Evolutionary conservation across 2,329 filamentous ascomycete species (phyloP).

Genomic region (Tolypocladium ovalisporum): DNA sequence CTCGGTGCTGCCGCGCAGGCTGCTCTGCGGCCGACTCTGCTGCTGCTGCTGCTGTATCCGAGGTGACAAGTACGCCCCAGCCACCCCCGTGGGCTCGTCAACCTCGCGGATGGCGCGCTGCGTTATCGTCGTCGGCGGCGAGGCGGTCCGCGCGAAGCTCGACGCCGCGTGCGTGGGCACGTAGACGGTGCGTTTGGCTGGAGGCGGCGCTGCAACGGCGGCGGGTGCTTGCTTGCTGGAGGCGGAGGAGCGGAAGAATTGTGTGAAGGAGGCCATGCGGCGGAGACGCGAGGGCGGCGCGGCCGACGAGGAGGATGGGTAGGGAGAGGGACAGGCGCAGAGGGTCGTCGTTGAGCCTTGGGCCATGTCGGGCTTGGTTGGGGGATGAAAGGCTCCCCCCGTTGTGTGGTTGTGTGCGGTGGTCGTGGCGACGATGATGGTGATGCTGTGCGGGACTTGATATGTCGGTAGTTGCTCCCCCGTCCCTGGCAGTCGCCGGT

Average conservation of each 20-base stretch:
- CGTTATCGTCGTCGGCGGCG: constrained; percentile 8
- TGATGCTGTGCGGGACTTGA: neutral
- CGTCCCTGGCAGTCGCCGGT: neutral
- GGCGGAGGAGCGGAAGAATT: constrained; percentile 1
- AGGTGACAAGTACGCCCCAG: neutral
- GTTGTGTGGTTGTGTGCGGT: neutral
- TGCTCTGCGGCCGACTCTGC: neutral
- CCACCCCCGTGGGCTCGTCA: constrained; percentile 3
- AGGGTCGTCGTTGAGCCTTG: neutral
- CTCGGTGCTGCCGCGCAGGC: neutral
- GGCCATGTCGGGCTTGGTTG: neutral
- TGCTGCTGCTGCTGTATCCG: neutral
- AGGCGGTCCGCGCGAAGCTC: constrained; percentile 13
- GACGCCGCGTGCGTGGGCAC: constrained; percentile 18
- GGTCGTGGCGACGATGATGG: neutral
- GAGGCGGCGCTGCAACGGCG: neutral
- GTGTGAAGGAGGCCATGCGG: constrained; percentile 3
- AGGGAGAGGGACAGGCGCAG: neutral
- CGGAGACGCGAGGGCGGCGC: neutral
- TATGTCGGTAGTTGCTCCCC: neutral
- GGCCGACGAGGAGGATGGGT: neutral
- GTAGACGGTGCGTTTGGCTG: constrained; percentile 6
- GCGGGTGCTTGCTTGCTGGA: neutral
- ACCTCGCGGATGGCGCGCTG: constrained; percentile 3
- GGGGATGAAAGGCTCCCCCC: neutral